A percentile compares a stretch with the other conserved stretches of the same genome.
Conservation (phyloP, 306 rosid species). For the Rosa rugosa region DNA sequence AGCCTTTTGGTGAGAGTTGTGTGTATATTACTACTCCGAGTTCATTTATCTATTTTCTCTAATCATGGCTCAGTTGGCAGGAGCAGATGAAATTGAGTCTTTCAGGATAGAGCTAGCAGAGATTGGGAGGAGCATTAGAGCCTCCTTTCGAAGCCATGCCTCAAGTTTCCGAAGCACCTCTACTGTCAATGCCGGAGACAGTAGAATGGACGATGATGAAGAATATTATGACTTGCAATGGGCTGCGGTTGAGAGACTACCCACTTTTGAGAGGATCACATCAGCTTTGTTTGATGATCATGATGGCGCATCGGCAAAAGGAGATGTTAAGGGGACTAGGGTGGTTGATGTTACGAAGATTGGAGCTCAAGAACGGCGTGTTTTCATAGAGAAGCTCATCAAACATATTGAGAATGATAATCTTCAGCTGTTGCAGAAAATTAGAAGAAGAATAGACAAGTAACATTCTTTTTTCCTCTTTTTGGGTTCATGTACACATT, state of each 20-base stretch:
- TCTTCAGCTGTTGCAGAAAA: slow-evolving; percentile 52
- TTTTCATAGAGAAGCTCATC: slow-evolving; percentile 69
- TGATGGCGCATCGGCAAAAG: slow-evolving; percentile 19
- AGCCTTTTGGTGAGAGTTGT: slow-evolving; percentile 15
- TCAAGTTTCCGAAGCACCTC: slow-evolving; percentile 30
- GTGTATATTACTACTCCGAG: background rate
- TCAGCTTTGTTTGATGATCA: slow-evolving; percentile 54
- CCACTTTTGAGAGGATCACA: slow-evolving; percentile 46
- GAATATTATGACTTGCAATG: slow-evolving; percentile 33
- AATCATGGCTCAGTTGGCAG: slow-evolving; percentile 56
- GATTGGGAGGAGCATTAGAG: slow-evolving; percentile 29
- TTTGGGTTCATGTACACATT: background rate
- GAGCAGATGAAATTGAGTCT: slow-evolving; percentile 41
- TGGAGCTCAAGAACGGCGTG: slow-evolving; percentile 52
- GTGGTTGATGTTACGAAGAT: slow-evolving; percentile 66
- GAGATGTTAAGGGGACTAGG: slow-evolving; percentile 30
- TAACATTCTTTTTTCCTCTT: slow-evolving; percentile 8
- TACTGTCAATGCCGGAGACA: slow-evolving; percentile 10
- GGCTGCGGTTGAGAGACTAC: slow-evolving; percentile 63
- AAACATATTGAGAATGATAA: slow-evolving; percentile 66
- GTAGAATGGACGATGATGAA: slow-evolving; percentile 4
- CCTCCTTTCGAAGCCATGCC: slow-evolving; percentile 23
- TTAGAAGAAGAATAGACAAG: slow-evolving; percentile 58
- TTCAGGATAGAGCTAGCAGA: slow-evolving; percentile 30
- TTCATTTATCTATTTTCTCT: background rate